Evolutionary conservation across 2,329 filamentous ascomycete genomes (phyloP).

Genomic region (Hypoxylon sp.): DNA sequence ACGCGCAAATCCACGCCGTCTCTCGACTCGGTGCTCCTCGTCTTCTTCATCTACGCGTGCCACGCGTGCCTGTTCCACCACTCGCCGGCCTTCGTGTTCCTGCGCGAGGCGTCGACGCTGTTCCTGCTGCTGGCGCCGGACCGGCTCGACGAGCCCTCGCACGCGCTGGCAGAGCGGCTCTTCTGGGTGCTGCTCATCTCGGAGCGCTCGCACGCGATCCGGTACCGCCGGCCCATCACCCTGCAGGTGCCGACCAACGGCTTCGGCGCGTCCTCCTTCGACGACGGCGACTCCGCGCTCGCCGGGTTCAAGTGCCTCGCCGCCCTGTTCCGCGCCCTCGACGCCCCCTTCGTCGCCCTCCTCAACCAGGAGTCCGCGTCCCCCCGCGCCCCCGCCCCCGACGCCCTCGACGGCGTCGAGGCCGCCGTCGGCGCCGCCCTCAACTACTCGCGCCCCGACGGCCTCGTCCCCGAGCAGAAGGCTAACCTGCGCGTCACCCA

Average conservation of each 20-base stretch:
- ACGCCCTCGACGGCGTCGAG: constrained; percentile 49
- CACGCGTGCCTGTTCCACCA: constrained; percentile 53
- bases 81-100: constrained; percentile 54
- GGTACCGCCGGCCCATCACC: constrained; percentile 54
- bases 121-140: constrained; percentile 48
- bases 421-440: constrained; percentile 49
- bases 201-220: constrained; percentile 54
- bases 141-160: constrained; percentile 36
- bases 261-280: constrained; percentile 39
- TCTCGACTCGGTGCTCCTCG: constrained; percentile 51
- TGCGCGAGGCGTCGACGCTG: constrained; percentile 54
- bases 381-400: constrained; percentile 43
- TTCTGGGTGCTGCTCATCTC: constrained; percentile 56
- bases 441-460: constrained; percentile 38
- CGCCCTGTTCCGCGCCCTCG: constrained; percentile 52
- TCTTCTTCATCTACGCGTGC: constrained; percentile 56
- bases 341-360: constrained; percentile 53
- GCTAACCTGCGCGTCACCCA: constrained; percentile 55
- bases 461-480: constrained; percentile 54
- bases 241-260: constrained; percentile 51
- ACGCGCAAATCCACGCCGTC: constrained; percentile 47
- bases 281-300: constrained; percentile 44
- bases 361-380: constrained; percentile 50
- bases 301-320: constrained; percentile 52
- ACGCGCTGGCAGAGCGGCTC: constrained; percentile 46